A percentile compares a stretch with the other conserved stretches of the same genome.
Evolutionary conservation across 176 grass and related monocot genomes (phyloP).

Genomic region (maize (Zea mays)): Zm-B73-REFERENCE-NAM-5.0 NC_050103.1:168108001-168108500

Average conservation of each 20-base stretch:
- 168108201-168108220: constrained; percentile 69
- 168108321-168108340: constrained; percentile 19
- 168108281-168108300: constrained; percentile 43
- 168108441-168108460: constrained; percentile 50
- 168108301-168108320: constrained; percentile 39
- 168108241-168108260: constrained; percentile 49
- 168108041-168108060: constrained; percentile 27
- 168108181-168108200: constrained; percentile 52
- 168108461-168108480: constrained; percentile 40
- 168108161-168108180: constrained; percentile 62
- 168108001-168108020: constrained; percentile 17
- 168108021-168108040: constrained; percentile 34
- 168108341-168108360: constrained; percentile 25
- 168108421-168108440: constrained; percentile 73
- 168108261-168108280: constrained; percentile 25
- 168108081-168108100: constrained; percentile 45
- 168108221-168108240: constrained; percentile 53
- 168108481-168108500: constrained; percentile 43
- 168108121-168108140: constrained; percentile 47
- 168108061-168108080: constrained; percentile 35
- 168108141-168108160: constrained; percentile 52
- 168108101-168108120: not conserved
- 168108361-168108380: constrained; percentile 18
- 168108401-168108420: constrained; percentile 79
- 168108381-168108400: constrained; percentile 50